Evolutionary conservation across 2,329 filamentous ascomycete species (phyloP).

Genomic region (Parasarocladium wereldwijsianum): DNA sequence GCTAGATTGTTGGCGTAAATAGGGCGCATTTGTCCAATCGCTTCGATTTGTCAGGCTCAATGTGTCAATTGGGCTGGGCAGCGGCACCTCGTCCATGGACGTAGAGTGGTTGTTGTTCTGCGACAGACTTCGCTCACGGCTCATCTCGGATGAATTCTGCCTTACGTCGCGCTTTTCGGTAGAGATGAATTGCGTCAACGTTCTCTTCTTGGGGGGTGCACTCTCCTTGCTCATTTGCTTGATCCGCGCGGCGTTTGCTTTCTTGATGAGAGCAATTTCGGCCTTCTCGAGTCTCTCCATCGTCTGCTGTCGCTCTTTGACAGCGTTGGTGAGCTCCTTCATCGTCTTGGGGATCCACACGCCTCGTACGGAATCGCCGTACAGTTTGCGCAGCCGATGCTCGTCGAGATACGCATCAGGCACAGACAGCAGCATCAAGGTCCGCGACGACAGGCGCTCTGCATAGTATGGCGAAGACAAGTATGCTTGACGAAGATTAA

Average conservation of each 20-base stretch:
- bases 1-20: too few relatives aligned
- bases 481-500: slow-evolving; percentile 87
- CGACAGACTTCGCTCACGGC: not conserved
- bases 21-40: too few relatives aligned
- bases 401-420: slow-evolving; percentile 66
- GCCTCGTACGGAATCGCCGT: slow-evolving; percentile 66
- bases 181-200: not conserved
- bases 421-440: slow-evolving; percentile 78
- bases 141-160: too few relatives aligned
- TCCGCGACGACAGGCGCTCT: slow-evolving; percentile 75
- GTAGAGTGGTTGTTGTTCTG: too few relatives aligned
- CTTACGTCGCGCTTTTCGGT: too few relatives aligned
- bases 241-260: slow-evolving; percentile 56
- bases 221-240: slow-evolving; percentile 25
- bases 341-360: slow-evolving; percentile 75
- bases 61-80: not conserved
- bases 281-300: slow-evolving; percentile 74
- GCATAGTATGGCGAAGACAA: slow-evolving; percentile 73
- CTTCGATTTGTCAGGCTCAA: not conserved
- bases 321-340: slow-evolving; percentile 62
- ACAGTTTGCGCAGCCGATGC: slow-evolving; percentile 62
- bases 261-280: slow-evolving; percentile 72
- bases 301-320: slow-evolving; percentile 66
- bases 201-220: not conserved
- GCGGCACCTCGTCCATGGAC: too few relatives aligned